These are phyloP conservation scores for Didymella arachidicola DNA, from an alignment of 2,329 filamentous ascomycete genomes.

Conservation along the genomic window DNA sequence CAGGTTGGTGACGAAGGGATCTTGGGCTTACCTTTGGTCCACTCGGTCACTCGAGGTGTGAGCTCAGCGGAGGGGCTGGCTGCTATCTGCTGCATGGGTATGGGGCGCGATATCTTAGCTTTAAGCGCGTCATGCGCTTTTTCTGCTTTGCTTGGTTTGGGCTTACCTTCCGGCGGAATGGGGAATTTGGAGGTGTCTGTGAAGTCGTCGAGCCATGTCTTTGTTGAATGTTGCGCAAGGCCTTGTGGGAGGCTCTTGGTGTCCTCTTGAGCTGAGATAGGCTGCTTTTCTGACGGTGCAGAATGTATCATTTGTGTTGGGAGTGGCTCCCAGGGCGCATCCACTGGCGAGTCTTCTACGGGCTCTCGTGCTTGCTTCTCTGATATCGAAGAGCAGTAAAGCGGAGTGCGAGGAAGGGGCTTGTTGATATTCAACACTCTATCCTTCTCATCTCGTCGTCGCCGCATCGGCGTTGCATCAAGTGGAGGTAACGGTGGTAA, in stretches of 20 bases:
- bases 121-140: conserved; percentile 25
- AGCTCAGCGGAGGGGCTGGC: not conserved
- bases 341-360: not conserved
- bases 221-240: not conserved
- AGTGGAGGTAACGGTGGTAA: conserved; percentile 25
- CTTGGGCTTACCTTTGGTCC: conserved; percentile 8
- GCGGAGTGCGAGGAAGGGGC: conserved; percentile 16
- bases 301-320: not conserved
- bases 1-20: conserved; percentile 13
- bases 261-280: not conserved
- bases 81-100: conserved; percentile 17
- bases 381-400: not conserved
- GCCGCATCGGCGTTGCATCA: conserved; percentile 7
- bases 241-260: not conserved
- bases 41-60: not conserved
- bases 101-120: conserved; percentile 33
- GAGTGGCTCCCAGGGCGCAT: not conserved
- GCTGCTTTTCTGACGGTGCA: not conserved
- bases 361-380: not conserved
- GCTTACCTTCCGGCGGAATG: not conserved
- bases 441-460: not conserved
- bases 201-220: not conserved
- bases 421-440: not conserved
- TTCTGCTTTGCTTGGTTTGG: conserved; percentile 4
- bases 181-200: not conserved